Base-by-base conservation (phyloP, 768 basidiomycete genomes). In the Xerocomellus amylosporus region DNA sequence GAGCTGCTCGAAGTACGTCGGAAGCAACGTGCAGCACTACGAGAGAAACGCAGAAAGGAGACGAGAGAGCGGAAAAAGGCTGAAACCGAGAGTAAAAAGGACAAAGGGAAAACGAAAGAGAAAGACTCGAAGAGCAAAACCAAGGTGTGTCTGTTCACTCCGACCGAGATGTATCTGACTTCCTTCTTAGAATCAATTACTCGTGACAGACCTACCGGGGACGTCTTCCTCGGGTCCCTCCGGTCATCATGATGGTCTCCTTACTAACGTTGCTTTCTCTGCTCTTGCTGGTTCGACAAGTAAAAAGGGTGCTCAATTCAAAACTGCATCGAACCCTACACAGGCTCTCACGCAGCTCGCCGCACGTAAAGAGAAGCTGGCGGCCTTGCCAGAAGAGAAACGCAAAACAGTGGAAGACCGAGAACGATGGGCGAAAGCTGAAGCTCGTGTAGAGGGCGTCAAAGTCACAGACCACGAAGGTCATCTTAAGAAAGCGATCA, bases 371-470 rank as follows among this genome's bases (percentile, higher is more conserved):
- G 85, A 86, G 60, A 89, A 88, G 62, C 74, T 97, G 2, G 84
- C 86, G 0, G 68, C 79, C 0, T 63, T 98, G 56, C 85, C 92
- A 0, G 91, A 88, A 44, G 93, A 94, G 51, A 91, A 91, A 66
- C 83, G 91, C 28, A 87, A 88, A 62, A 78, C 78, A 42, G 80
- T 86, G 13, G 85, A 90, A 68, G 94, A 94, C 65, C 80, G 81
- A 51, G 88, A 94, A 54, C 84, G 87, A 64, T 98, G 94, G 92
- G 83, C 84, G 46, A 96, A 95, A 73, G 93, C 95, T 0, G 84
- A 87, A 65, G 85, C 91, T 30, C 79, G 92, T 46, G 75, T 97
- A 54, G 91, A 90, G 51, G 97, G 97, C 2, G 86, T 87, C 45
- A 99, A 98, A 72, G 86, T 99, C 30, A 82, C 82, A 46, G 97